Base-by-base conservation (phyloP, 2,329 filamentous ascomycete species). In the Aspergillus brasiliensis region DNA sequence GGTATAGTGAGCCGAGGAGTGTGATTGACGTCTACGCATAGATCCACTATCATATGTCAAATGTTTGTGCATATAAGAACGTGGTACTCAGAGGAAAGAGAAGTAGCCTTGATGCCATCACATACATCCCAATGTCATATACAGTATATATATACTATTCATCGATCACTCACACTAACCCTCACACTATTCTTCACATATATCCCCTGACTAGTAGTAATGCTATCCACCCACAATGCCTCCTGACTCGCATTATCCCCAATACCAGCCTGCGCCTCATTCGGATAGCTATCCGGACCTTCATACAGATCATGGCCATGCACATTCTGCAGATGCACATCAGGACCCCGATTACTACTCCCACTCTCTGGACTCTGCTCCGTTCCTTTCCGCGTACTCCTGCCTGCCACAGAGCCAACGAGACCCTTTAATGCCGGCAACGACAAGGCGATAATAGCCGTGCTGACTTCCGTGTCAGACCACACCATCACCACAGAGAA, bases 1-100 rank as follows among this genome's bases (percentile, higher is more conserved):
- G 57, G 25, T 69, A 67, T 34, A 62, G 51, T 25, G 56, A 63
- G 38, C 66, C 68, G 11, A 59, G 66, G 15, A 70, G 67, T 28
- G 66, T 70, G 10, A 67, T 70, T 40, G 67, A 69, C 2, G 62
- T 62, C 7, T 70, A 66, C 57, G 23, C 23, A 7, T 47, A 42
- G 38, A 40, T n/a, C 19, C n/a, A 17, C 38, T 42, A 42, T n/a
- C n/a, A n/a, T n/a, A n/a, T n/a, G n/a, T n/a, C n/a, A n/a, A n/a
- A n/a, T n/a, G n/a, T n/a, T n/a, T n/a, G n/a, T n/a, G n/a, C n/a
- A n/a, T n/a, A n/a, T n/a, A n/a, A n/a, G n/a, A n/a, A n/a, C n/a
- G n/a, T n/a, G n/a, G n/a, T n/a, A n/a, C n/a, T n/a, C n/a, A n/a
- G n/a, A n/a, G n/a, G n/a, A n/a, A n/a, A n/a, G n/a, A n/a, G n/a